Evolutionary conservation across 208 protist species (phyloP).

Genomic region (Acanthamoeba quina): DNA sequence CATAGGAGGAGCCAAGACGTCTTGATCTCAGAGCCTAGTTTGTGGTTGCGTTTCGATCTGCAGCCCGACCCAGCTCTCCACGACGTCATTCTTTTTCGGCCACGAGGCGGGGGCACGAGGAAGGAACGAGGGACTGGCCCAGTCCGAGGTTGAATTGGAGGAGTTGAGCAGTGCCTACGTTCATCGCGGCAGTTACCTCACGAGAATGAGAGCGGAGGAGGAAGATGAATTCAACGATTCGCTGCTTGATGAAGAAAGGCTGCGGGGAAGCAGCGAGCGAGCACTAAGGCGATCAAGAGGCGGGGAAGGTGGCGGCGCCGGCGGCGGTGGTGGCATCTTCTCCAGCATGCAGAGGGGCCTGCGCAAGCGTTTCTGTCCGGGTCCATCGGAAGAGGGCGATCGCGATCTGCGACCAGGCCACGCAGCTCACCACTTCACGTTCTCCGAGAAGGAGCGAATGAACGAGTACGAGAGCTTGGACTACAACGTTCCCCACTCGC

Average conservation of each 20-base stretch:
- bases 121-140: not conserved
- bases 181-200: not conserved
- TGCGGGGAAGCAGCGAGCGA: not conserved
- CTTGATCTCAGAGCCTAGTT: too few species aligned
- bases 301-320: not conserved
- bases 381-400: not conserved
- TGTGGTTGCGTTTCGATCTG: too few species aligned
- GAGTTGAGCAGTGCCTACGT: not conserved
- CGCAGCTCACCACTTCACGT: slow-evolving; percentile 86
- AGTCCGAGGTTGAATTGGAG: not conserved
- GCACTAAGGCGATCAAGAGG: not conserved
- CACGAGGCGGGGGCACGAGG: not conserved
- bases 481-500: slow-evolving; percentile 88
- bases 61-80: not conserved
- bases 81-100: not conserved
- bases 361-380: not conserved
- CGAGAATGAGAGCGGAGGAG: not conserved
- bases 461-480: slow-evolving; percentile 92
- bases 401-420: not conserved
- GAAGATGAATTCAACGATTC: not conserved
- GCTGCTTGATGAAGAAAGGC: not conserved
- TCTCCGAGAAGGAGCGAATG: slow-evolving; percentile 89
- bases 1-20: too few species aligned
- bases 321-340: not conserved
- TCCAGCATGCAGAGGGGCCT: not conserved